Conservation (phyloP, 495 filamentous ascomycete species). For the Penicillium fimorum region DNA sequence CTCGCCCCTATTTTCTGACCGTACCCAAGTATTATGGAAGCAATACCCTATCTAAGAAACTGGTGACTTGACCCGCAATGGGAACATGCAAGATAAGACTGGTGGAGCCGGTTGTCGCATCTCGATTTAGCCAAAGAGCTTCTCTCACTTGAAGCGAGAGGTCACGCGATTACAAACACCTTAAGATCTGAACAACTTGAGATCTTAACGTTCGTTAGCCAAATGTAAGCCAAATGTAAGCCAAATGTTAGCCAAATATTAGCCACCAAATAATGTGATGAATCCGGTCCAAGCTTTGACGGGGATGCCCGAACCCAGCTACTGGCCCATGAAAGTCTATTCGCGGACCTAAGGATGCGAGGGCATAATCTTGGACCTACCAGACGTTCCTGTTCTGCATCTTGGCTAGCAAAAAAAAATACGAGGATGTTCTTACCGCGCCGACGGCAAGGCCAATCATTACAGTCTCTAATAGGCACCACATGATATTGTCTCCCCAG, state of each 20-base stretch:
- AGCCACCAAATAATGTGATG: background rate
- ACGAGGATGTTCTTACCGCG: slow-evolving; percentile 1
- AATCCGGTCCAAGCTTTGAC: background rate
- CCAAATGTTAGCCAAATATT: no score
- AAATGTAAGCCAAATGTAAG: background rate
- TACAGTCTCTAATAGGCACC: slow-evolving; percentile 1
- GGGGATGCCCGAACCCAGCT: background rate
- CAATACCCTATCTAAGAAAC: background rate
- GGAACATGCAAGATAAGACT: slow-evolving; percentile 2
- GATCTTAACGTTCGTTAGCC: background rate
- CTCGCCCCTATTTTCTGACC: background rate
- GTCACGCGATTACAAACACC: background rate
- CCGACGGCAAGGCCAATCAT: slow-evolving; percentile 1
- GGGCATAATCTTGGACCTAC: slow-evolving; percentile 1
- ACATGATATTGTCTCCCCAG: slow-evolving; percentile 13
- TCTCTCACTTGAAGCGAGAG: background rate
- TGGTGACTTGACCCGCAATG: background rate
- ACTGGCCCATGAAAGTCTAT: slow-evolving; percentile 1
- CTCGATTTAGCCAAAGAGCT: background rate
- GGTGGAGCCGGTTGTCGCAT: background rate
- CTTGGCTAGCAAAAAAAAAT: background rate
- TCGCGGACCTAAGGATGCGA: background rate
- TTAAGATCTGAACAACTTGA: background rate
- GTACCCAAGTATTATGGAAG: background rate
- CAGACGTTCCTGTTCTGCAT: background rate